Evolutionary conservation across 139 green algal species (phyloP).

Genomic region (Coccomyxa sp.): DNA sequence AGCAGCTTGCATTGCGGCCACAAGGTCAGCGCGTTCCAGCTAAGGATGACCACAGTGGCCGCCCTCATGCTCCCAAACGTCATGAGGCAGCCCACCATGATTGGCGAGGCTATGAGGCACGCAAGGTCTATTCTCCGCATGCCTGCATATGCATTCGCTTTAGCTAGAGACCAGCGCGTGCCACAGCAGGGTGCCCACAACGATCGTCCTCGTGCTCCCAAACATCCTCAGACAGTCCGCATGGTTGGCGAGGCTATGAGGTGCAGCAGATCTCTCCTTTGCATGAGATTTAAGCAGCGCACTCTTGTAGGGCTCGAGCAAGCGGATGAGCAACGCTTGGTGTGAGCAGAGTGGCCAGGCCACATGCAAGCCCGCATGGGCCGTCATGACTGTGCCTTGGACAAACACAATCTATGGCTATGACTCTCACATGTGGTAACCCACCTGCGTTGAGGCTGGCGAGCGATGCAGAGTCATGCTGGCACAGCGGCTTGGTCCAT

Average conservation of each 20-base stretch:
- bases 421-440: no score
- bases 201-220: background rate
- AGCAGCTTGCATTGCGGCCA: constrained; percentile 59
- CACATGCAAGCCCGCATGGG: no score
- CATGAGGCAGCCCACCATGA: constrained; percentile 65
- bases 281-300: background rate
- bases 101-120: constrained; percentile 61
- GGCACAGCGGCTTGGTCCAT: constrained; percentile 46
- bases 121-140: constrained; percentile 81
- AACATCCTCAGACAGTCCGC: background rate
- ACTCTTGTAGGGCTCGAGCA: no score
- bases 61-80: constrained; percentile 25
- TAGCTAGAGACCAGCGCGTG: no score
- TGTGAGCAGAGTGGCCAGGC: no score
- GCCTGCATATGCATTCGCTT: no score
- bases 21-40: constrained; percentile 57
- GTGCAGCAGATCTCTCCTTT: background rate
- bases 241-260: background rate
- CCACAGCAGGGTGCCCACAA: no score
- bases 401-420: no score
- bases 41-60: constrained; percentile 33
- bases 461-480: constrained; percentile 24
- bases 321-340: no score
- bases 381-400: no score
- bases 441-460: constrained; percentile 46